Conservation (phyloP, 192 early-diverging fungal genomes). For the Lobosporangium transversale region DNA sequence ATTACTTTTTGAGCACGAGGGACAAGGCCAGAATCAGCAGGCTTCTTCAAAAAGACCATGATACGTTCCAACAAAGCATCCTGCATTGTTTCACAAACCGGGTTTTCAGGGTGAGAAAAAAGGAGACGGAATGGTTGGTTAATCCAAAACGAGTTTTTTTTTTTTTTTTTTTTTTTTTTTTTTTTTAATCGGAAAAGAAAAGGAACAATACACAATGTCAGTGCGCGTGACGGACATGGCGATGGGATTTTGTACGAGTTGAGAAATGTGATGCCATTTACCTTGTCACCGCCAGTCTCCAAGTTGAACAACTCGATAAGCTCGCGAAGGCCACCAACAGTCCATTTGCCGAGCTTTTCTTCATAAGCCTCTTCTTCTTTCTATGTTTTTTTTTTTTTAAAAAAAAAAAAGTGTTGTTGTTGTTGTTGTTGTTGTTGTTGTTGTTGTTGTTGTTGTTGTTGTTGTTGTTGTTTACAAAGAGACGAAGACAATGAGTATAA, state of each 20-base stretch:
- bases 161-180: no score
- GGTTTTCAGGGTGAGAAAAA: no score
- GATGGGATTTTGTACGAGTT: no score
- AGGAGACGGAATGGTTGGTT: not conserved
- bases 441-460: no score
- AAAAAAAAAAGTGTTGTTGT: not conserved
- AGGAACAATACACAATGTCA: slow-evolving; percentile 2
- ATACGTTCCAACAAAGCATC: slow-evolving; percentile 45
- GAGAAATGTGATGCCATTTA: slow-evolving; percentile 6
- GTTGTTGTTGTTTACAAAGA: no score
- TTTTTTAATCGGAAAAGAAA: slow-evolving; percentile 4
- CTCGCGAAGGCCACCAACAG: slow-evolving; percentile 46
- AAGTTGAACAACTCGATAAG: slow-evolving; percentile 50
- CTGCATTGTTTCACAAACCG: no score
- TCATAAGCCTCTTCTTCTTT: slow-evolving; percentile 45
- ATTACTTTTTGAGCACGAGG: slow-evolving; percentile 49
- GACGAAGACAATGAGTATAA: no score
- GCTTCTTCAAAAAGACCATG: slow-evolving; percentile 52
- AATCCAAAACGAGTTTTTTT: no score
- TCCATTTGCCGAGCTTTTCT: slow-evolving; percentile 52
- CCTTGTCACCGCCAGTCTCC: slow-evolving; percentile 48
- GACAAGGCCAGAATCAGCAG: slow-evolving; percentile 41
- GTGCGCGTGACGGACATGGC: not conserved
- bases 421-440: no score
- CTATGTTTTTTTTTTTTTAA: slow-evolving; percentile 1